A percentile compares a stretch with the other conserved stretches of the same genome.
These are phyloP conservation scores for Podila verticillata DNA, from an alignment of 192 early-diverging fungal species.

Conservation along the genomic window DNA sequence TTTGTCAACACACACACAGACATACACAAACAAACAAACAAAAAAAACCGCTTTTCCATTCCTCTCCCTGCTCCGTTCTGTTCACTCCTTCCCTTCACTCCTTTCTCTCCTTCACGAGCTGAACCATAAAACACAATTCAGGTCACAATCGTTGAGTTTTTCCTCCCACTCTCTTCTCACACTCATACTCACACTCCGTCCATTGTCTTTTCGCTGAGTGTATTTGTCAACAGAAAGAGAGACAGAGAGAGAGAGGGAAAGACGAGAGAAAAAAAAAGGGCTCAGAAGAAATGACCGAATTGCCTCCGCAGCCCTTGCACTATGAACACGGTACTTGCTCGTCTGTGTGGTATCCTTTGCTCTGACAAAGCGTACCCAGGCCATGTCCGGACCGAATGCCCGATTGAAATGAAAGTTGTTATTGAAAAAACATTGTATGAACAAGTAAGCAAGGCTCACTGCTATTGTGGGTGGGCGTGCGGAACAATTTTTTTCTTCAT, in stretches of 20 bases:
- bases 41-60: too few species aligned
- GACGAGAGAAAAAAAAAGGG: not conserved
- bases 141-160: not conserved
- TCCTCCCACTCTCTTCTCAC: not conserved
- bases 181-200: not conserved
- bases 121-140: constrained; percentile 4
- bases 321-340: too few species aligned
- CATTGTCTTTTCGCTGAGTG: too few species aligned
- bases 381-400: too few species aligned
- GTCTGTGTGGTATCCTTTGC: too few species aligned
- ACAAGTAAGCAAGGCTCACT: not conserved
- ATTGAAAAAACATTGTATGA: not conserved
- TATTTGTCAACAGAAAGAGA: not conserved
- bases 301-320: constrained; percentile 5
- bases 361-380: too few species aligned
- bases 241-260: not conserved
- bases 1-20: too few species aligned
- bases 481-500: not conserved
- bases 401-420: too few species aligned
- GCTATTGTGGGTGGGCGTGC: not conserved
- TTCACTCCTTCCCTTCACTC: too few species aligned
- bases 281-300: constrained; percentile 3
- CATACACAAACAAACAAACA: too few species aligned
- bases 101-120: not conserved
- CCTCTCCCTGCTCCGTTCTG: too few species aligned